Base-by-base conservation (phyloP, 2,329 filamentous ascomycete genomes). In the Colletotrichum echinochloae region DNA sequence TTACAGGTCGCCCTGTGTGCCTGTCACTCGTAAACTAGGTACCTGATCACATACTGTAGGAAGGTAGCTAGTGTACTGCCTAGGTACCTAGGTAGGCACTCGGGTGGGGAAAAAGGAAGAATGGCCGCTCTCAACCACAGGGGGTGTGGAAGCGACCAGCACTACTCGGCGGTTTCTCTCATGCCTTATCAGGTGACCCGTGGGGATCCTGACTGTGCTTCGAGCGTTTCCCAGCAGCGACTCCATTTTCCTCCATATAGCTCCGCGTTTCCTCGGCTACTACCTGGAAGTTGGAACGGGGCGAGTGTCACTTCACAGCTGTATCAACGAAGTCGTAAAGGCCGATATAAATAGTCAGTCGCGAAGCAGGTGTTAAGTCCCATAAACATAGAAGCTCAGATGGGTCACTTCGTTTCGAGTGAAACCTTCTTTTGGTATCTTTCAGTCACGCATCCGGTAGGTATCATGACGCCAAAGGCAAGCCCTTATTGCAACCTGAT, bases 261-360 rank as follows among this genome's bases (percentile, higher is more conserved):
- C 48, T 60, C 62, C 48, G 66, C 61, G 66, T 60, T 59, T 41
- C 62, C 66, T 68, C 60, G 37, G 60, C 65, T 11, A 8, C 20
- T 30, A 18, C 59, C 59, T 51, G 18, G 33, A 7, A 18, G 46
- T 46, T 51, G 18, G 33, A 7, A 55, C 9, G 23, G 46, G 7
- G 12, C 12, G 23, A 9, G 46, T 6, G 23, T 5, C n/a, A 41
- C 23, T 49, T 23, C 16, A 49, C 23, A 11, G 12, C 26, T 16
- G 26, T 8, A 9, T 48, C 23, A 49, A 9, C 18, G 23, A 51
- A 51, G 26, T 8, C 7, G 14, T 16, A 51, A 18, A 5, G 30
- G 48, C 46, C 26, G 41, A 55, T 14, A 23, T 23, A 11, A n/a
- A n/a, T 1, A 37, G 11, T 35, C n/a, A 20, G 11, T 35, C 26